Evolutionary conservation across 495 filamentous ascomycete genomes (phyloP).

Genomic region (Pseudoneurospora amorphoporcata): DNA sequence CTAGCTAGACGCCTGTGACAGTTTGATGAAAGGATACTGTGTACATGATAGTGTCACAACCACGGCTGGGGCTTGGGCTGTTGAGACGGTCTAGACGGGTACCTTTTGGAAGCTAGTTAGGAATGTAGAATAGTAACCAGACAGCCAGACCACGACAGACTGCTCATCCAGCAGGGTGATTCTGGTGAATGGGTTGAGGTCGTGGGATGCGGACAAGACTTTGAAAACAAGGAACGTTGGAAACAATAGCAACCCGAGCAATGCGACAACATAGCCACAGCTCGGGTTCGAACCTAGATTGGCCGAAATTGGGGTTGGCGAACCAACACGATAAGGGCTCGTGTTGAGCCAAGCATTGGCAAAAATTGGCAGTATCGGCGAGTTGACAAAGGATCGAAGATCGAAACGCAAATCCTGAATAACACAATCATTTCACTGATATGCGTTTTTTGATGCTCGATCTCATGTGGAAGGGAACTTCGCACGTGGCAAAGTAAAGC

Average conservation of each 20-base stretch:
- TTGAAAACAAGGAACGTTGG: background rate
- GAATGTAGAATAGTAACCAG: background rate
- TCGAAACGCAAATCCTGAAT: background rate
- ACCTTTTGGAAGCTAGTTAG: background rate
- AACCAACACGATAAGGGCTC: background rate
- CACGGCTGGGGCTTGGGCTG: background rate
- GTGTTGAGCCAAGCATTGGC: background rate
- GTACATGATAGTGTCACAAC: background rate
- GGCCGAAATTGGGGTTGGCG: background rate
- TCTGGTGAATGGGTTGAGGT: background rate
- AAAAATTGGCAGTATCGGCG: background rate
- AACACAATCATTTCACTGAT: background rate
- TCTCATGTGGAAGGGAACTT: background rate
- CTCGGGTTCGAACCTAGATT: background rate
- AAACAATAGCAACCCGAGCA: background rate
- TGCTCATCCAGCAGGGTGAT: background rate
- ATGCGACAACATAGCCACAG: background rate
- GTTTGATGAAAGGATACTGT: background rate
- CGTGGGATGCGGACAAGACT: background rate
- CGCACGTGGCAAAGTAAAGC: background rate
- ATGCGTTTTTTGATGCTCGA: background rate
- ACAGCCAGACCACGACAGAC: background rate
- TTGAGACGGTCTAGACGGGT: background rate
- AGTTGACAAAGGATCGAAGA: background rate
- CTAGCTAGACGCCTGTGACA: background rate